Evolutionary conservation across 768 basidiomycete genomes (phyloP).

Genomic region (Leucocoprinus sp.): DNA sequence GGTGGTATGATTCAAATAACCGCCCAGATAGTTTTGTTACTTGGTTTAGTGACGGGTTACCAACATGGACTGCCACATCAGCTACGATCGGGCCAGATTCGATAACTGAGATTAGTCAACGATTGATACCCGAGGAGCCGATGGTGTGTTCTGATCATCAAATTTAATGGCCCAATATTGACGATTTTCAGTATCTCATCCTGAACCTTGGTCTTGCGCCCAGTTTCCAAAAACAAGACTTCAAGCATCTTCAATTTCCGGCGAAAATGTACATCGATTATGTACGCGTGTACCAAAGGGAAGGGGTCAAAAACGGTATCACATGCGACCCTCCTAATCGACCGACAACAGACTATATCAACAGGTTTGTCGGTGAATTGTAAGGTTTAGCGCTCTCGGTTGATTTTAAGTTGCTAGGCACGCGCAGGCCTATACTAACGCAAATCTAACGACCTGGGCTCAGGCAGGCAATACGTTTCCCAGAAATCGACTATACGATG

Average conservation of each 20-base stretch:
- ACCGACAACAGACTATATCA: slow-evolving; percentile 80
- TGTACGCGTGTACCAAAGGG: slow-evolving; percentile 78
- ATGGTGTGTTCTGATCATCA: slow-evolving; percentile 50
- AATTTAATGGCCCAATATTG: slow-evolving; percentile 7
- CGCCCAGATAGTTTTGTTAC: slow-evolving; percentile 67
- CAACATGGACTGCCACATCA: slow-evolving; percentile 65
- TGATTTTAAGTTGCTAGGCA: slow-evolving; percentile 24
- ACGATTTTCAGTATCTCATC: slow-evolving; percentile 55
- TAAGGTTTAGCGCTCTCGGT: background rate
- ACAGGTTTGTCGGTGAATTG: slow-evolving; percentile 32
- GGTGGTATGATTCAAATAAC: slow-evolving; percentile 59
- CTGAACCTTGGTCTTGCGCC: slow-evolving; percentile 80
- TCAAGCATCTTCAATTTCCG: slow-evolving; percentile 67
- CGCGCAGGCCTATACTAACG: slow-evolving; percentile 55
- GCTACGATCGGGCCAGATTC: slow-evolving; percentile 59
- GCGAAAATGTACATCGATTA: slow-evolving; percentile 82
- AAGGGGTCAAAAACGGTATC: slow-evolving; percentile 57
- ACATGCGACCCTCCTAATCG: slow-evolving; percentile 73
- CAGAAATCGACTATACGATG: slow-evolving; percentile 44
- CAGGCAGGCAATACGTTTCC: slow-evolving; percentile 72
- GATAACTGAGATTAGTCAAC: slow-evolving; percentile 42
- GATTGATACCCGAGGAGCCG: slow-evolving; percentile 84
- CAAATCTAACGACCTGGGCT: slow-evolving; percentile 83
- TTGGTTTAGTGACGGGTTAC: slow-evolving; percentile 61
- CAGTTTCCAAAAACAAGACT: slow-evolving; percentile 70